Evolutionary conservation across 805 yeast genomes (phyloP), one percentile per base, ranked within the genome.

Genomic region (Candida awuae): DNA sequence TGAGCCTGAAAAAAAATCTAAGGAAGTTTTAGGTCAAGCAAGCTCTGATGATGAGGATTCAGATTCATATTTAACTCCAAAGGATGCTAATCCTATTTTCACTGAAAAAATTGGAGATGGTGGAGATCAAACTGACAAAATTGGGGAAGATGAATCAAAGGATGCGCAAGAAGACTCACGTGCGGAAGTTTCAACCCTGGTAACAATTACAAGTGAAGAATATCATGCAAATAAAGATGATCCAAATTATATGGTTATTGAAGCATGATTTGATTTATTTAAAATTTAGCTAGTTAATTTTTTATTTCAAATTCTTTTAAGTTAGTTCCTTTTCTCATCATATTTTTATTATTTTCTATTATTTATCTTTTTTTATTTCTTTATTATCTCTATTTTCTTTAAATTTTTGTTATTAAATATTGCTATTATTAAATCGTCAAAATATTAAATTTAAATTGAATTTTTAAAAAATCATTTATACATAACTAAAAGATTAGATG

Each of bases 201-300:
- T 71, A 52, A 73, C 75, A 27, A 69, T 74, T 22, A 63, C 67
- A 25, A 71, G 71, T 44, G 54, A 42, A 16, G 79, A 73, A 45
- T 74, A 49, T 49, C 67, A 65, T 35, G 56, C 58, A 6, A 51
- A 73, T 60, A 63, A 61, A 48, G 58, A 56, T 44, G 67, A 74
- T 53, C 75, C 78, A 14, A 54, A 71, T 50, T 74, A 73, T 55
- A 53, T 72, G 50, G 70, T 54, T 21, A 43, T 47, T 26, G 45
- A 55, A 21, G 45, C 42, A 20, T 49, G 35, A 43, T 20, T 10
- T 17, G 10, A 15, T 26, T 17, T 25, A 29, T 19, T 28, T 27
- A 29, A 19, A 22, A 21, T 17, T 27, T 32, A 23, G n/a, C 25
- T 21, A 20, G 16, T 17, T 13, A 18, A 18, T 21, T 16, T 22